Percentiles rank a stretch among this genome's conserved stretches.
Conservation (phyloP, 176 grass and related monocot species). For the Eragrostis nindensis region DNA sequence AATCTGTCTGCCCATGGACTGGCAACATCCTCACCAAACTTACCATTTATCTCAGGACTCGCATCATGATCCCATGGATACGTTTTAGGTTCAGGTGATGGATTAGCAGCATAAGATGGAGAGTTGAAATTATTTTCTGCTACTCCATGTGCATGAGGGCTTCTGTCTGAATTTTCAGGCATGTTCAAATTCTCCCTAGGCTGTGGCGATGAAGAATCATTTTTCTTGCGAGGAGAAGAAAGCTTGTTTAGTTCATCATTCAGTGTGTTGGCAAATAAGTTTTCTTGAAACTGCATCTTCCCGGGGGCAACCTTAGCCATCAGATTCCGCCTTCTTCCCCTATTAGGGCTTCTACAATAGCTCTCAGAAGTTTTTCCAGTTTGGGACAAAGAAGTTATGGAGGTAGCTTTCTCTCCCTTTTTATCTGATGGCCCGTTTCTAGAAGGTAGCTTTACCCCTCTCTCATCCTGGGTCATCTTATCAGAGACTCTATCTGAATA, state of each 20-base stretch:
- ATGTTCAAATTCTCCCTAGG: slow-evolving; percentile 25
- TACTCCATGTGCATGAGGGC: slow-evolving; percentile 37
- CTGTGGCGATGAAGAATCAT: slow-evolving; percentile 10
- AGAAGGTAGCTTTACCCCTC: slow-evolving; percentile 35
- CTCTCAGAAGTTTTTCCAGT: slow-evolving; percentile 43
- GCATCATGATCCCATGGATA: slow-evolving; percentile 43
- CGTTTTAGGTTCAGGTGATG: slow-evolving; percentile 43
- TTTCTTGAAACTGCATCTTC: slow-evolving; percentile 49
- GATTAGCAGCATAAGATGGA: slow-evolving; percentile 41
- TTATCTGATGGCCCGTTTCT: slow-evolving; percentile 42
- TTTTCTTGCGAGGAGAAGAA: slow-evolving; percentile 53
- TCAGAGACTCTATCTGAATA: slow-evolving; percentile 55
- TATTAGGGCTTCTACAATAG: slow-evolving; percentile 49
- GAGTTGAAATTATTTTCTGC: slow-evolving; percentile 35
- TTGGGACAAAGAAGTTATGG: slow-evolving; percentile 57
- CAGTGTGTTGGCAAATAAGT: slow-evolving; percentile 25
- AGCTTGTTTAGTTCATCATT: slow-evolving; percentile 46
- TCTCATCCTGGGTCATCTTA: slow-evolving; percentile 46
- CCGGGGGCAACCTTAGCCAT: slow-evolving; percentile 37
- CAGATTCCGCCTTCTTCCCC: slow-evolving; percentile 30
- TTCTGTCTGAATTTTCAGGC: slow-evolving; percentile 49
- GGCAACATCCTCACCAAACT: slow-evolving; percentile 32
- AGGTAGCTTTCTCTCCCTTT: slow-evolving; percentile 46
- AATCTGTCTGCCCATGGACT: slow-evolving; percentile 50
- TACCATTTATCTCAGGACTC: slow-evolving; percentile 52